Evolutionary conservation across 331 rosid species (phyloP).

Genomic region (Dryas integrifolia): DNA sequence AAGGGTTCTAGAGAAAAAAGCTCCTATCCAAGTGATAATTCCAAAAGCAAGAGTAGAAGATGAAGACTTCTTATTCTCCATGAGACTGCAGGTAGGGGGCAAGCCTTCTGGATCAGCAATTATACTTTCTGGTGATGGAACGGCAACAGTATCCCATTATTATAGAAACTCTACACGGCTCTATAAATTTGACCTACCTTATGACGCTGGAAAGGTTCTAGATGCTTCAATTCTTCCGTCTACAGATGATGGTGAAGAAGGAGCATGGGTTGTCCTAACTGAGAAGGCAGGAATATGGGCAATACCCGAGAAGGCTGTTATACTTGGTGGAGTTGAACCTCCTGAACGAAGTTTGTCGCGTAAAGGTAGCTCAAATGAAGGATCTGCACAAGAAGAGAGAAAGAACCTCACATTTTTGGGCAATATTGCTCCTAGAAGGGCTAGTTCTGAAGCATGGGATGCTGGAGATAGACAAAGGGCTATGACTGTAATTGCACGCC

Average conservation of each 20-base stretch:
- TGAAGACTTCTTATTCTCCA: conserved; percentile 77
- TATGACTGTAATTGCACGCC: conserved; percentile 54
- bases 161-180: conserved; percentile 62
- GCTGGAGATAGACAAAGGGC: conserved; percentile 66
- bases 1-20: conserved; percentile 74
- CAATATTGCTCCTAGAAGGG: conserved; percentile 67
- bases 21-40: conserved; percentile 83
- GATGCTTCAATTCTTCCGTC: conserved; percentile 94
- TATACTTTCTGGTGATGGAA: conserved; percentile 90
- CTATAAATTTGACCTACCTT: conserved; percentile 90
- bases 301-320: conserved; percentile 92
- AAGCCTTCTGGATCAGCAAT: conserved; percentile 80
- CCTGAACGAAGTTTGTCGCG: conserved; percentile 97
- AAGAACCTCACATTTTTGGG: conserved; percentile 64
- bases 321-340: conserved; percentile 95
- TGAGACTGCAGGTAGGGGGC: conserved; percentile 88
- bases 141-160: conserved; percentile 87
- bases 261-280: conserved; percentile 92
- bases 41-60: conserved; percentile 93
- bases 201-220: conserved; percentile 94
- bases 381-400: conserved; percentile 79
- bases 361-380: conserved; percentile 91
- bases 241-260: conserved; percentile 76
- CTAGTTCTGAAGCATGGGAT: conserved; percentile 77
- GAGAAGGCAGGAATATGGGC: conserved; percentile 99